A percentile compares a stretch with the other conserved stretches of the same genome.
Conservation (phyloP, 2,329 filamentous ascomycete genomes). For the Lojkania enalia region DNA sequence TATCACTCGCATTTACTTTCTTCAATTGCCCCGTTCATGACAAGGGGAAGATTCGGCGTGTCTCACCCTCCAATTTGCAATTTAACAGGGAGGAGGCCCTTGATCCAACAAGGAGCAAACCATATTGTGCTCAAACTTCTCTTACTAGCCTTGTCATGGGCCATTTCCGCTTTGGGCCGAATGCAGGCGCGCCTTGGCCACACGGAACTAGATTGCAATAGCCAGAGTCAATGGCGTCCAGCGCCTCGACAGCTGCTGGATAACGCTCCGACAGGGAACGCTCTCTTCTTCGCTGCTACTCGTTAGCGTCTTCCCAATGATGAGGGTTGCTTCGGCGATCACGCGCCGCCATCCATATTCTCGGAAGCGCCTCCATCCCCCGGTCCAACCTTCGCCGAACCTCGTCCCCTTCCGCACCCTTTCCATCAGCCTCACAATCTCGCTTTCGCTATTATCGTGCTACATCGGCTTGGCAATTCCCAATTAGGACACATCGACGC, state of each 20-base stretch:
- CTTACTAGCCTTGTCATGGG: slow-evolving; percentile 10
- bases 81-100: slow-evolving; percentile 17
- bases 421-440: slow-evolving; percentile 15
- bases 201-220: slow-evolving; percentile 11
- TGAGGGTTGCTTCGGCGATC: slow-evolving; percentile 20
- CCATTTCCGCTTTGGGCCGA: slow-evolving; percentile 18
- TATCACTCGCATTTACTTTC: slow-evolving; percentile 7
- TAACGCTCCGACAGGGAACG: slow-evolving; percentile 4
- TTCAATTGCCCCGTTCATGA: slow-evolving; percentile 3
- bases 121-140: slow-evolving; percentile 7
- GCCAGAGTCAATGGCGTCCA: slow-evolving; percentile 12
- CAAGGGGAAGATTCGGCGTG: slow-evolving; percentile 15
- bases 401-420: background rate
- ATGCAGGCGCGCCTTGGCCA: slow-evolving; percentile 25
- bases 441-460: background rate
- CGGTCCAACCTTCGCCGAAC: slow-evolving; percentile 7
- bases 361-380: slow-evolving; percentile 22
- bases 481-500: too few species aligned
- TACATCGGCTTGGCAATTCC: too few species aligned
- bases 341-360: slow-evolving; percentile 22
- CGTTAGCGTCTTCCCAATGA: slow-evolving; percentile 12
- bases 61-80: slow-evolving; percentile 29
- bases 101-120: slow-evolving; percentile 4
- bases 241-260: slow-evolving; percentile 8
- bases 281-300: slow-evolving; percentile 5